Base-by-base conservation (phyloP, 192 early-diverging fungal genomes). In the Podila epicladia region DNA sequence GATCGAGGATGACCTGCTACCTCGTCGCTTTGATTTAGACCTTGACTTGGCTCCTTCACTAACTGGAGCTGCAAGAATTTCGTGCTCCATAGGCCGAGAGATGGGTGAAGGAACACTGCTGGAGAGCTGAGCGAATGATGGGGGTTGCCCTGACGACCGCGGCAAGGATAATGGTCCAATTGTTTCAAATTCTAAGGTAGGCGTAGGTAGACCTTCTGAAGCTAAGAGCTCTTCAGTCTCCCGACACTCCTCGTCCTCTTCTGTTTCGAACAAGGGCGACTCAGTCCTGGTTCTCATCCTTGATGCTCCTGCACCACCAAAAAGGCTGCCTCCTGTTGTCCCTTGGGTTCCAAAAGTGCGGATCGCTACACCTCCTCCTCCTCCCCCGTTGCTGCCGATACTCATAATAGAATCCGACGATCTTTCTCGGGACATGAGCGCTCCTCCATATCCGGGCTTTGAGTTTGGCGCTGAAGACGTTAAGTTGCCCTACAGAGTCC, bases 231-330 rank as follows among this genome's bases (percentile, higher is more conserved):
- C 77, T 26, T 80, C 62, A 2, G 77, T 73, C 58, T 80, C 77
- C 31, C 67, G 48, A 4, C 71, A 69, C n/a, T 80, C 71, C 26
- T 62, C 35, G 24, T 67, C 64, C 15, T 73, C 71, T 9, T 80
- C 77, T 3, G 62, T 65, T 41, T 69, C 71, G 35, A 80, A 80
- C 4, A 80, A 62, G 15, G 77, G 77, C 6, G 77, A 80, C 5
- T 80, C 77, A 4, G 71, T 80, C 71, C 48, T 72, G n/a, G 71
- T 59, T 26, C 65, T 60, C 77, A 80, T 69, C 26, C 77, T 71
- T 11, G 70, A 59, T 41, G 71, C 53, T 69, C 77, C 71, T 41
- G 59, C 60, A 2, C 65, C 66, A 13, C 77, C 77, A 65, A 80
- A 80, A 3, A 80, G 49, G 41, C 70, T 79, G 22, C 71, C 69